These are phyloP conservation scores for Pleurotus tuoliensis DNA, from an alignment of 768 basidiomycete species.

Conservation along the genomic window DNA sequence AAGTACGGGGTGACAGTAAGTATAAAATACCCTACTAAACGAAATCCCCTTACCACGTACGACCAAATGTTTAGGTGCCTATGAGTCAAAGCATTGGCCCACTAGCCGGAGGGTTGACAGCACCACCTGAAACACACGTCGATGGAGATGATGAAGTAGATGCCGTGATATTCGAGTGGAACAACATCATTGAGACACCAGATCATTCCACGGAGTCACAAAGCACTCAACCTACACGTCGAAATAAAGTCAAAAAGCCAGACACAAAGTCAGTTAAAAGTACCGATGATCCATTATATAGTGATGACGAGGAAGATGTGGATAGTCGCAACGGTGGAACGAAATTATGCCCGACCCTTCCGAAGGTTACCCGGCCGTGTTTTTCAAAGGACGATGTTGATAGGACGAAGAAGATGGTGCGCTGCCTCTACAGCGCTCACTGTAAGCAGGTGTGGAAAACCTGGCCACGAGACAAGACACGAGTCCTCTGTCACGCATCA, in stretches of 20 bases:
- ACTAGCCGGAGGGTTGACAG: not conserved
- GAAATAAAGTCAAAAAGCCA: not conserved
- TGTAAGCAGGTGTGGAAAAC: conserved; percentile 5
- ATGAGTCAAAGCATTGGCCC: not conserved
- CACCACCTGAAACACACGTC: too few species aligned
- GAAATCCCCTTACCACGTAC: not conserved
- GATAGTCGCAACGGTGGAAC: conserved; percentile 1
- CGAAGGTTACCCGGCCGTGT: conserved; percentile 1
- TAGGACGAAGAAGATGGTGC: not conserved
- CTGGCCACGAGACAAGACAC: not conserved
- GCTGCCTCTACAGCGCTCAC: conserved; percentile 2
- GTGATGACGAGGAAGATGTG: not conserved
- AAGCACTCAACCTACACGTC: too few species aligned
- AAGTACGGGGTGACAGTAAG: not conserved
- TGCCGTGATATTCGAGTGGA: too few species aligned
- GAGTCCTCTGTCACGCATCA: conserved; percentile 3
- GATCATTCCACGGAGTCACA: too few species aligned
- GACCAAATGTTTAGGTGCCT: not conserved
- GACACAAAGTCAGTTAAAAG: conserved; percentile 3
- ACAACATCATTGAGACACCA: too few species aligned
- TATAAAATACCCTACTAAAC: too few species aligned
- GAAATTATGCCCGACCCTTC: not conserved
- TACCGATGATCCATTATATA: conserved; percentile 2
- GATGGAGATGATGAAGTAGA: too few species aligned
- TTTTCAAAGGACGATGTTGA: not conserved